phyloP scores from a whole-genome alignment of 1,139 yeast genomes.

The Saccharomyces hybrid region DNA sequence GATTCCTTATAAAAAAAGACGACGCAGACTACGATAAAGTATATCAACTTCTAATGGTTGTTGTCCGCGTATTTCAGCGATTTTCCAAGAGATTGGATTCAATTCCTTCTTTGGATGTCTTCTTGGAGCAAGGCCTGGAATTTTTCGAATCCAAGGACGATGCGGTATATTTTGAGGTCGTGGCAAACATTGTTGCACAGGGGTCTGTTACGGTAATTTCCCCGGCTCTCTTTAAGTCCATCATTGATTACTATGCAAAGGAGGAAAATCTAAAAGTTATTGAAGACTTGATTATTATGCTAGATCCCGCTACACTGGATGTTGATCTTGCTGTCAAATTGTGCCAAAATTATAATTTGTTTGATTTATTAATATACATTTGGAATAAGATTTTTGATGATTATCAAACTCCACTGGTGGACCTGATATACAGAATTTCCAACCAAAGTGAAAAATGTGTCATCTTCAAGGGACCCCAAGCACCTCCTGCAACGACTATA shows the following conservation, averaged over 20 bases:
- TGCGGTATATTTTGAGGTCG: slow-evolving; percentile 39
- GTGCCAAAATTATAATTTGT: slow-evolving; percentile 47
- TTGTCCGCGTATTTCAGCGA: background rate
- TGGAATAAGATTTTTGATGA: slow-evolving; percentile 63
- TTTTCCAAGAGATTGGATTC: slow-evolving; percentile 9
- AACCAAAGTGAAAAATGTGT: slow-evolving; percentile 8
- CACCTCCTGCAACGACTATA: slow-evolving; percentile 14
- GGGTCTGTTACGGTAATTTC: slow-evolving; percentile 45
- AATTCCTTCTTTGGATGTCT: slow-evolving; percentile 28
- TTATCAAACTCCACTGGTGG: slow-evolving; percentile 58
- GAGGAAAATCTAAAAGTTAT: slow-evolving; percentile 40
- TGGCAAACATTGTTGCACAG: slow-evolving; percentile 45
- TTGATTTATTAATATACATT: slow-evolving; percentile 57
- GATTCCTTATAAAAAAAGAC: slow-evolving; percentile 16
- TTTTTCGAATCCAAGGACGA: slow-evolving; percentile 29
- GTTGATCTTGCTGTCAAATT: slow-evolving; percentile 60
- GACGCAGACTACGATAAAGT: slow-evolving; percentile 7
- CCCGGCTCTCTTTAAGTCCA: slow-evolving; percentile 51
- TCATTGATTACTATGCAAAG: slow-evolving; percentile 46
- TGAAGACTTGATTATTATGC: slow-evolving; percentile 57
- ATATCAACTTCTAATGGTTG: slow-evolving; percentile 1
- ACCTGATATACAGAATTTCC: slow-evolving; percentile 23
- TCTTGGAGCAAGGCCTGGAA: slow-evolving; percentile 47
- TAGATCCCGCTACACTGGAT: slow-evolving; percentile 63
- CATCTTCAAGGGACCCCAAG: slow-evolving; percentile 7